These are phyloP conservation scores for Cicer yamashitae DNA, from an alignment of 306 rosid genomes.

Conservation along the genomic window DNA sequence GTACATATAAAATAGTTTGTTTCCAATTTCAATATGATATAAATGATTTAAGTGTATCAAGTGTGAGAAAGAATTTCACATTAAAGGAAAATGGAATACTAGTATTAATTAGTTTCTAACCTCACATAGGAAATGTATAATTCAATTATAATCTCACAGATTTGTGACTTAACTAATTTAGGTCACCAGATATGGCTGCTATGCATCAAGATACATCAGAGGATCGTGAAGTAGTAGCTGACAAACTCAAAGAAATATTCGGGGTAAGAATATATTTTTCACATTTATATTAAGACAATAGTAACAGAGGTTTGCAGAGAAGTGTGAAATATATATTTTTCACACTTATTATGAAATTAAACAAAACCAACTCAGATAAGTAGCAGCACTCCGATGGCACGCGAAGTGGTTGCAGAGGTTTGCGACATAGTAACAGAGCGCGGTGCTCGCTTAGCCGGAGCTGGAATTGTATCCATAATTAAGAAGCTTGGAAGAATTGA, in stretches of 20 bases:
- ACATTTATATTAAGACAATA: neutral
- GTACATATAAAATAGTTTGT: conserved; percentile 33
- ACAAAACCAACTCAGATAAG: conserved; percentile 48
- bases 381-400: conserved; percentile 49
- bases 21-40: too few relatives aligned
- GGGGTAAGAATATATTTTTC: conserved; percentile 49
- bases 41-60: too few relatives aligned
- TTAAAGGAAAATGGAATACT: neutral
- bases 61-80: too few relatives aligned
- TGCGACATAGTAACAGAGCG: conserved; percentile 78
- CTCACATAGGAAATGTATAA: neutral
- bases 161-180: conserved; percentile 25
- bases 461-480: conserved; percentile 71
- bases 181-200: conserved; percentile 71
- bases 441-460: conserved; percentile 67
- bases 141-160: neutral
- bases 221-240: conserved; percentile 59
- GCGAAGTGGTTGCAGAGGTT: conserved; percentile 70
- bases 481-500: conserved; percentile 69
- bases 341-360: neutral
- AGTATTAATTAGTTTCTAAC: neutral
- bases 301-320: too few relatives aligned
- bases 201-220: conserved; percentile 86
- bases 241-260: conserved; percentile 64
- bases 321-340: neutral